These are phyloP conservation scores for Discostella stelligeroides DNA, from an alignment of 108 stramenopile species.

Conservation along the genomic window DNA sequence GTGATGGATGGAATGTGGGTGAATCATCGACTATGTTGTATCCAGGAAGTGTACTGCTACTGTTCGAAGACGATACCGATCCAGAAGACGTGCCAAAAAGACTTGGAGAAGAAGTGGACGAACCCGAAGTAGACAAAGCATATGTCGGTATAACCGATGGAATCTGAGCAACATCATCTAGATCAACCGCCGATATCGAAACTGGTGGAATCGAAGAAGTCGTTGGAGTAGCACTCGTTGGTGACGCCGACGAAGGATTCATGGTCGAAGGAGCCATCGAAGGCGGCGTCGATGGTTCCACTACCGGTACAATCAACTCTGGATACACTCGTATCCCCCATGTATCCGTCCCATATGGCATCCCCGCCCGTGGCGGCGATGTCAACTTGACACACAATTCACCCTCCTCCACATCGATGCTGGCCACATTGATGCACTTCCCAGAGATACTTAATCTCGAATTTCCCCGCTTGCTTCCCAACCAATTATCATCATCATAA, in stretches of 20 bases:
- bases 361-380: slow-evolving; percentile 18
- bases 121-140: background rate
- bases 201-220: background rate
- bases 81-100: no score
- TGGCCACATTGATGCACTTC: background rate
- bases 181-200: background rate
- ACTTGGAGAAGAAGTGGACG: background rate
- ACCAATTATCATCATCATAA: slow-evolving; percentile 32
- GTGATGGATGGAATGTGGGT: background rate
- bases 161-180: background rate
- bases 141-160: background rate
- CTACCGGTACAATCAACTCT: slow-evolving; percentile 61
- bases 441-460: background rate
- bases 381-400: slow-evolving; percentile 22
- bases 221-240: background rate
- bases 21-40: no score
- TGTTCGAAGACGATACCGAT: background rate
- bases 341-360: slow-evolving; percentile 41
- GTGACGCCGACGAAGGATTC: background rate
- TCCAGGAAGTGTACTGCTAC: no score
- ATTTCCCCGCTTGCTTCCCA: slow-evolving; percentile 17
- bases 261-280: background rate
- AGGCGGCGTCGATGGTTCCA: slow-evolving; percentile 2
- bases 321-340: slow-evolving; percentile 43
- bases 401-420: background rate